A percentile compares a stretch with the other conserved stretches of the same genome.
Conservation (phyloP, 129 eudicot species). For the Dittrichia graveolens region DNA sequence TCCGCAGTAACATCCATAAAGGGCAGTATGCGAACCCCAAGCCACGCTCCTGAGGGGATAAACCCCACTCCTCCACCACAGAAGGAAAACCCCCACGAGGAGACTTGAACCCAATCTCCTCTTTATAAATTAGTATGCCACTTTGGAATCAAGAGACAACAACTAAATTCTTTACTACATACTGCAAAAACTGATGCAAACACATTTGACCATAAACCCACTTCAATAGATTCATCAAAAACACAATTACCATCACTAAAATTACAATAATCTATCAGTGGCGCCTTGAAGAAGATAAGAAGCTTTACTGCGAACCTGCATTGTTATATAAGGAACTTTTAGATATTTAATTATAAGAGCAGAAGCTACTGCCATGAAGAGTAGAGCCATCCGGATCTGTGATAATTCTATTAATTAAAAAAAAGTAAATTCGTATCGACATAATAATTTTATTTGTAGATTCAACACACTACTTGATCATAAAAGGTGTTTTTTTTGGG, state of each 20-base stretch:
- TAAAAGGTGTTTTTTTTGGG: not conserved
- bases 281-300: slow-evolving; percentile 77
- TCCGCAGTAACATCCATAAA: too few relatives aligned
- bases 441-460: not conserved
- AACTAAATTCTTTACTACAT: not conserved
- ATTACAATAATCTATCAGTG: slow-evolving; percentile 35
- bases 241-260: slow-evolving; percentile 8
- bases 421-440: not conserved
- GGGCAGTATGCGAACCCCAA: too few relatives aligned
- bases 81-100: too few relatives aligned
- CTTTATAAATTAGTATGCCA: too few relatives aligned
- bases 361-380: not conserved
- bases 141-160: not conserved
- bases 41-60: too few relatives aligned
- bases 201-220: not conserved
- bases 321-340: not conserved
- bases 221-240: not conserved
- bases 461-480: not conserved
- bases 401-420: too few relatives aligned
- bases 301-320: slow-evolving; percentile 90
- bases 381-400: too few relatives aligned
- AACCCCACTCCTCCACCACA: too few relatives aligned
- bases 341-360: not conserved
- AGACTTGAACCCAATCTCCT: too few relatives aligned
- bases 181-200: slow-evolving; percentile 8